These are phyloP conservation scores for Chaetomiaceae sp. DNA, from an alignment of 2,329 filamentous ascomycete genomes.

Conservation along the genomic window DNA sequence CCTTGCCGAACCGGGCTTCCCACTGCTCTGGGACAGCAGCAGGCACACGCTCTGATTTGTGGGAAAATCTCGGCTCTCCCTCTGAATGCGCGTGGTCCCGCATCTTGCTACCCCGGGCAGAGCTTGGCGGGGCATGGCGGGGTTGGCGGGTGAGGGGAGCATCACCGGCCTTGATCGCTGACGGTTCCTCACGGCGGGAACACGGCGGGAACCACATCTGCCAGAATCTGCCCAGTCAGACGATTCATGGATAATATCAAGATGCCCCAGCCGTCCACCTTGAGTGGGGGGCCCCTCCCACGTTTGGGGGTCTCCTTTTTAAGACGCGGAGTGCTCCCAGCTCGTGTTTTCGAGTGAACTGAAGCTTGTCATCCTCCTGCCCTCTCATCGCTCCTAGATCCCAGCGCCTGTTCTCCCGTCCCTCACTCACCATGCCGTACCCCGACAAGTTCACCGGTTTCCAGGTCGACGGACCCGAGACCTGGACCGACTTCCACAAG, in stretches of 20 bases:
- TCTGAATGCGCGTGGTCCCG: slow-evolving; percentile 11
- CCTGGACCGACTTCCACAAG: slow-evolving; percentile 60
- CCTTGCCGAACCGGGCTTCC: neutral
- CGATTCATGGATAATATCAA: slow-evolving; percentile 18
- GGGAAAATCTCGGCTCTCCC: slow-evolving; percentile 31
- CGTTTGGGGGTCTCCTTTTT: neutral
- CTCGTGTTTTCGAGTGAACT: neutral
- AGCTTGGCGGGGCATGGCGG: slow-evolving; percentile 24
- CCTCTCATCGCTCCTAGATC: neutral
- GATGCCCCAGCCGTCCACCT: slow-evolving; percentile 2
- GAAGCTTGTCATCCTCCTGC: neutral
- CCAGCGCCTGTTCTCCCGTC: neutral
- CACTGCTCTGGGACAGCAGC: neutral
- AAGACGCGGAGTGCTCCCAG: slow-evolving; percentile 2
- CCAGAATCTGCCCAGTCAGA: neutral
- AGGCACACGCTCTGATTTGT: slow-evolving; percentile 30
- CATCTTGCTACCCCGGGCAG: slow-evolving; percentile 4
- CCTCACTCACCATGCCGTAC: slow-evolving; percentile 42
- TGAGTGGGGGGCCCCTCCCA: neutral
- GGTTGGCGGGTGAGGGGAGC: slow-evolving; percentile 6
- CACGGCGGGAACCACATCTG: neutral
- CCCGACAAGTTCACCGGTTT: slow-evolving; percentile 59
- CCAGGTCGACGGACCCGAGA: slow-evolving; percentile 51
- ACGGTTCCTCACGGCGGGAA: neutral
- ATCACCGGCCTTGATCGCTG: slow-evolving; percentile 6